A percentile compares a stretch with the other conserved stretches of the same genome.
phyloP scores from a whole-genome alignment of 345 rosid genomes.

The Eucalyptus viminalis region DNA sequence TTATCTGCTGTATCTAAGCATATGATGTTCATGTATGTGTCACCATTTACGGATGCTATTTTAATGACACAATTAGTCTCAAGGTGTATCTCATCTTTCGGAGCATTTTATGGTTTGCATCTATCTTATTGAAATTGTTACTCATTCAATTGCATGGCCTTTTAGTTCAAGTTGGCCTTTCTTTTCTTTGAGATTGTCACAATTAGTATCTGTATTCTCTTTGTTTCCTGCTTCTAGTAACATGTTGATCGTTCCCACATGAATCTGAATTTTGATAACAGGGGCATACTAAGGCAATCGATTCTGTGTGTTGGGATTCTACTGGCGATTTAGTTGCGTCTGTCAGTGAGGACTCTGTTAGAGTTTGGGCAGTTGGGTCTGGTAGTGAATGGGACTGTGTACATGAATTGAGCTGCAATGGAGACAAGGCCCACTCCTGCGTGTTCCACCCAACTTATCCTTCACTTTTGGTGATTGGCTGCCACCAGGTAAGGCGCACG shows the following conservation, averaged over 20 bases:
- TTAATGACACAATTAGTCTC: background rate
- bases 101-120: background rate
- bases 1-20: background rate
- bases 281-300: slow-evolving; percentile 71
- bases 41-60: background rate
- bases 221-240: background rate
- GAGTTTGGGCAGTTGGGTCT: slow-evolving; percentile 83
- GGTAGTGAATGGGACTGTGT: slow-evolving; percentile 89
- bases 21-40: background rate
- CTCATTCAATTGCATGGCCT: background rate
- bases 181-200: background rate
- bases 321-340: slow-evolving; percentile 79
- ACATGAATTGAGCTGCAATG: slow-evolving; percentile 81
- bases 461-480: slow-evolving; percentile 75
- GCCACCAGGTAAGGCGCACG: slow-evolving; percentile 57
- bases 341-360: slow-evolving; percentile 91
- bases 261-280: background rate
- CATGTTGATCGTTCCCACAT: background rate
- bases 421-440: slow-evolving; percentile 71
- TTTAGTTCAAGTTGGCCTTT: background rate
- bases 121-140: background rate
- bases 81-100: background rate
- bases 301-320: slow-evolving; percentile 87
- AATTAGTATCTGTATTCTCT: background rate
- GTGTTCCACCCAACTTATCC: slow-evolving; percentile 77